phyloP scores from a whole-genome alignment of 2,329 filamentous ascomycete species.

The Elsinoe necatrix region DNA sequence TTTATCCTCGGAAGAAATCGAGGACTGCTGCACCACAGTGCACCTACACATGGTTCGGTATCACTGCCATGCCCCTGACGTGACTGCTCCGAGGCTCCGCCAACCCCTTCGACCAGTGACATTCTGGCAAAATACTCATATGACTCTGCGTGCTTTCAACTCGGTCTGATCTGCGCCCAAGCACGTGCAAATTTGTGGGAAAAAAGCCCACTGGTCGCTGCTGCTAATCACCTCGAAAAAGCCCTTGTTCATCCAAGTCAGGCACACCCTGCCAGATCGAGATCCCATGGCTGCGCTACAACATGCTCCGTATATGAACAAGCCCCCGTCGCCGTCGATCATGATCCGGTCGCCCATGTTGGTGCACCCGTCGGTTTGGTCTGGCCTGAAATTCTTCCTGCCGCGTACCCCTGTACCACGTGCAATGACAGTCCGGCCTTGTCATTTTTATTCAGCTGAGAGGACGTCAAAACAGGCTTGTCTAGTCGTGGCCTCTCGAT shows the following conservation, averaged over 20 bases:
- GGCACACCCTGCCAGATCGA: conserved; percentile 8
- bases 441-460: not conserved
- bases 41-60: conserved; percentile 6
- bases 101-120: not conserved
- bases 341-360: conserved; percentile 2
- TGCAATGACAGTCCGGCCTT: conserved; percentile 3
- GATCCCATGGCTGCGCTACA: not conserved
- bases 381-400: not conserved
- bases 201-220: not conserved
- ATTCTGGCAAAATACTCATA: not conserved
- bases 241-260: not conserved
- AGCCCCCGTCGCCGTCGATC: conserved; percentile 1
- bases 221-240: not conserved
- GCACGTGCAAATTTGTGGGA: not conserved
- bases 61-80: not conserved
- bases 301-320: not conserved
- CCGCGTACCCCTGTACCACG: conserved; percentile 6
- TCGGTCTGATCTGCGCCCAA: conserved; percentile 1
- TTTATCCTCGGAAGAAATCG: not conserved
- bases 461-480: not conserved
- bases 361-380: not conserved
- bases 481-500: not conserved
- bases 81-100: not conserved
- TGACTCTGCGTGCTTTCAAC: not conserved
- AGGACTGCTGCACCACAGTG: not conserved